Conservation (phyloP, 1,284 basidiomycete species). For the Pholiota adiposa region DNA sequence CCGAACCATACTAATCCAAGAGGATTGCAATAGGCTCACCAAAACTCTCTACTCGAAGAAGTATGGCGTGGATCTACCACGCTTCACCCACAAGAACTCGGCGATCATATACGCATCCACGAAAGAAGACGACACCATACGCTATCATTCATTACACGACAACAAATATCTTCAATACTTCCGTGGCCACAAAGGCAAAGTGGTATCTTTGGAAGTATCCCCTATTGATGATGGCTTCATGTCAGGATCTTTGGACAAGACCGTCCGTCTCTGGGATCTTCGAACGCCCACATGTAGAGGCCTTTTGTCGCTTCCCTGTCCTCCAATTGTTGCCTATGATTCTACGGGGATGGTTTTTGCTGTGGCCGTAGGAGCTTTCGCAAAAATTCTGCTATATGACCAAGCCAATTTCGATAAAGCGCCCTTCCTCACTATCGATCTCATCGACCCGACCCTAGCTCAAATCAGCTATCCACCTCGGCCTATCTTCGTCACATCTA, state of each 20-base stretch:
- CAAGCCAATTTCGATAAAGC: slow-evolving; percentile 88
- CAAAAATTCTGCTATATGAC: slow-evolving; percentile 87
- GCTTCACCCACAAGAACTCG: slow-evolving; percentile 91
- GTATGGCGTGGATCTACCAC: slow-evolving; percentile 93
- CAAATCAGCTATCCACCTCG: slow-evolving; percentile 82
- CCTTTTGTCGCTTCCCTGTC: slow-evolving; percentile 69
- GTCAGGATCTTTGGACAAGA: slow-evolving; percentile 92
- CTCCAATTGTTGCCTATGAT: slow-evolving; percentile 91
- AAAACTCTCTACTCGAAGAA: slow-evolving; percentile 92
- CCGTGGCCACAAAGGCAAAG: slow-evolving; percentile 89
- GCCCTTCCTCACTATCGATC: slow-evolving; percentile 83
- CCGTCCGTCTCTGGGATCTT: slow-evolving; percentile 97
- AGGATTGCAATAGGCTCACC: slow-evolving; percentile 60
- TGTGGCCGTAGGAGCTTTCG: slow-evolving; percentile 86
- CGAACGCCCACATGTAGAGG: slow-evolving; percentile 79
- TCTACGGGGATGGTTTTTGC: slow-evolving; percentile 90
- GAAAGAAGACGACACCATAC: slow-evolving; percentile 93
- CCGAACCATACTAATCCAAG: not conserved
- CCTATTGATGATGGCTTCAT: slow-evolving; percentile 96
- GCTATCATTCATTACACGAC: slow-evolving; percentile 95
- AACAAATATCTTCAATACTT: slow-evolving; percentile 97
- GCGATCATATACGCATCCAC: slow-evolving; percentile 92
- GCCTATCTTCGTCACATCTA: slow-evolving; percentile 89
- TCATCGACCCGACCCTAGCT: slow-evolving; percentile 81
- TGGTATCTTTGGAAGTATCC: slow-evolving; percentile 90